Percentiles rank a stretch among this genome's conserved stretches.
Conservation (phyloP, 805 yeast genomes). For the Hanseniaspora nectarophila region DNA sequence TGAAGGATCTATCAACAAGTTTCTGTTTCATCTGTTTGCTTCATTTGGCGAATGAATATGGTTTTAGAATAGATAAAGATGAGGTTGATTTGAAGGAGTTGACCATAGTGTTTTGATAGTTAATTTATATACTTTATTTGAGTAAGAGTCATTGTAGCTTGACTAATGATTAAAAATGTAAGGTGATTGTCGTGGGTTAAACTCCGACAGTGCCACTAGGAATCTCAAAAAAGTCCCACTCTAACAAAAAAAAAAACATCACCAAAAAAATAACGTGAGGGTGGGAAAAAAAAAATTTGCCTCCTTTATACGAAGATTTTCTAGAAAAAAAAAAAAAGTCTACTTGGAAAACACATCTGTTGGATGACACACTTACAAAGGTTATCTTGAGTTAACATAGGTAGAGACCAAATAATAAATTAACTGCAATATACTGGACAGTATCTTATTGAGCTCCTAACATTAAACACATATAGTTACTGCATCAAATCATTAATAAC, state of each 20-base stretch:
- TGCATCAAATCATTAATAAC: too few species aligned
- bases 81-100: constrained; percentile 24
- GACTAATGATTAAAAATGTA: too few species aligned
- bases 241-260: background rate
- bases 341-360: too few species aligned
- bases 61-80: constrained; percentile 43
- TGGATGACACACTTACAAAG: too few species aligned
- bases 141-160: too few species aligned
- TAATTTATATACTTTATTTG: too few species aligned
- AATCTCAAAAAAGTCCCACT: too few species aligned
- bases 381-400: too few species aligned
- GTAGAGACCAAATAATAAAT: too few species aligned
- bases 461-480: too few species aligned
- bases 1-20: constrained; percentile 66
- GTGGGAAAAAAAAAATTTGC: background rate
- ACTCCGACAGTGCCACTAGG: background rate
- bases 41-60: constrained; percentile 80
- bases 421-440: too few species aligned
- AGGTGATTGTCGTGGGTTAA: background rate
- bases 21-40: constrained; percentile 72
- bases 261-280: background rate
- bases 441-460: too few species aligned
- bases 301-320: background rate
- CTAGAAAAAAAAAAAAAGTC: background rate
- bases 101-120: constrained; percentile 16